These are phyloP conservation scores for Chamaecyparis obtusa DNA, from an alignment of 75 land plant species.

Conservation along the genomic window DNA sequence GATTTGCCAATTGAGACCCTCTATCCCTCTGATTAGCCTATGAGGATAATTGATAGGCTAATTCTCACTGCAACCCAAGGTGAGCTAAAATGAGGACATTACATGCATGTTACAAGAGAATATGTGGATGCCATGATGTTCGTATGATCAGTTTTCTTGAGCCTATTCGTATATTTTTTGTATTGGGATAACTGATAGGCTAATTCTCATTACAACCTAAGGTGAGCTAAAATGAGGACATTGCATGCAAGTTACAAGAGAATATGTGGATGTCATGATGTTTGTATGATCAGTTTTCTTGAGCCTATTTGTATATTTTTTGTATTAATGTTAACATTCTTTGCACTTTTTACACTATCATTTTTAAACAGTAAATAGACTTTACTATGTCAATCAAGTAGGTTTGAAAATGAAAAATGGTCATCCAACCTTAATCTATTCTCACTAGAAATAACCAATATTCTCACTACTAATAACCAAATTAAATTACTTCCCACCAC, in stretches of 20 bases:
- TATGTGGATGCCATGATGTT: no score
- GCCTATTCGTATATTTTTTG: no score
- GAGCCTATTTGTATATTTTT: neutral
- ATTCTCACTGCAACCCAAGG: no score
- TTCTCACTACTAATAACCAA: neutral
- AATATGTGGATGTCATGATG: neutral
- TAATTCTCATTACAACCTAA: no score
- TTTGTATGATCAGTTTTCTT: neutral
- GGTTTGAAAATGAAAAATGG: neutral
- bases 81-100: no score
- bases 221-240: no score
- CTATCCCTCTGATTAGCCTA: no score
- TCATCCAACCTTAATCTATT: neutral
- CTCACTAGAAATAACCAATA: neutral
- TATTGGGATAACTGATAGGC: no score
- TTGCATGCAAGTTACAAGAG: neutral
- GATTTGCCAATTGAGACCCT: no score
- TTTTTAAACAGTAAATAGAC: neutral
- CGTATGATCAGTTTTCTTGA: no score
- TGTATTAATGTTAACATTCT: neutral
- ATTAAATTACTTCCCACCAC: neutral
- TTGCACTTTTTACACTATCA: neutral
- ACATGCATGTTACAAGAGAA: no score
- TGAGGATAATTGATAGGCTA: no score
- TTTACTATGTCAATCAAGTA: neutral